A percentile compares a stretch with the other conserved stretches of the same genome.
phyloP scores from a whole-genome alignment of 164 flowering plant species.

The Chloranthus sessilifolius region DNA sequence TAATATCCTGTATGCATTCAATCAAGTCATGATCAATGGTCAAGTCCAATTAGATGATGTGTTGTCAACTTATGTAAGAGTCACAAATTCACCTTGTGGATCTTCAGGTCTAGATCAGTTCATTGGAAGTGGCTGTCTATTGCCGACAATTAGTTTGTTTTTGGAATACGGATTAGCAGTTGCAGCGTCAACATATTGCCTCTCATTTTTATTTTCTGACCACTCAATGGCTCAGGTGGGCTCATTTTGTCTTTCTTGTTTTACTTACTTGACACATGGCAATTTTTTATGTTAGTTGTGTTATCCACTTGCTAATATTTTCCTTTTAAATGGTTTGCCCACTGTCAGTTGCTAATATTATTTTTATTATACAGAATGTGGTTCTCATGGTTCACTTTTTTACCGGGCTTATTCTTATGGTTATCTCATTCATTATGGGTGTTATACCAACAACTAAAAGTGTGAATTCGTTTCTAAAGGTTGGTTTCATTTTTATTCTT shows the following conservation, averaged over 20 bases:
- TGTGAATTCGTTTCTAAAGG: conserved; percentile 83
- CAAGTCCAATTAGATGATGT: too few species aligned
- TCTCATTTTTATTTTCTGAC: conserved; percentile 86
- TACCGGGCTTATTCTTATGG: conserved; percentile 92
- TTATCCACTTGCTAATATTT: neutral
- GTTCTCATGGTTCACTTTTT: conserved; percentile 81
- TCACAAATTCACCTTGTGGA: too few species aligned
- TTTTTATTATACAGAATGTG: conserved; percentile 65
- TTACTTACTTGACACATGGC: too few species aligned
- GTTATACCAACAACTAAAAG: conserved; percentile 54
- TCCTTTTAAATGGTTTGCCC: neutral
- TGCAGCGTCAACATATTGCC: conserved; percentile 96
- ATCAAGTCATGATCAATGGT: too few species aligned
- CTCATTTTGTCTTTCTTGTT: conserved; percentile 1
- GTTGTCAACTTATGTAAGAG: too few species aligned
- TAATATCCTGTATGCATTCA: too few species aligned
- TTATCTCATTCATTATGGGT: conserved; percentile 94
- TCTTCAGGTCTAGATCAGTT: conserved; percentile 81
- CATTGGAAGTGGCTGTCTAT: conserved; percentile 58
- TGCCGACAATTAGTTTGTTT: conserved; percentile 64
- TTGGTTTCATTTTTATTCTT: conserved; percentile 16
- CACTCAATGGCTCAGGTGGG: conserved; percentile 90
- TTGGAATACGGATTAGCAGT: conserved; percentile 82
- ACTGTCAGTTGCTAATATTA: neutral
- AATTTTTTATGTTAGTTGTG: neutral